Conservation (phyloP, 129 eudicot genomes). For the Lonicera japonica region DNA sequence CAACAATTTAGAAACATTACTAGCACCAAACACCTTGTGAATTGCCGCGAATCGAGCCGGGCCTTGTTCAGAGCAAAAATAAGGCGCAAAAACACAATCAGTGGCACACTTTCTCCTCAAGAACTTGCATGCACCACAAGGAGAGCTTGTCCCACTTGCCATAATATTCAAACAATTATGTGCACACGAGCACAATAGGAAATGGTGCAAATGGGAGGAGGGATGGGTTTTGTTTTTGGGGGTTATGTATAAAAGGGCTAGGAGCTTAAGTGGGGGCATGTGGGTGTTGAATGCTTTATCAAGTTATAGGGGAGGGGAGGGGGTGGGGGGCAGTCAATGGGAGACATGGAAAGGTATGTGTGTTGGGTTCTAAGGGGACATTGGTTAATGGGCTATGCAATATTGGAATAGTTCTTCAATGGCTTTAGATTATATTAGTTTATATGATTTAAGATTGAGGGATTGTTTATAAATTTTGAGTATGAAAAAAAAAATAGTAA, state of each 20-base stretch:
- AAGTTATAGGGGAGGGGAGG: too few relatives aligned
- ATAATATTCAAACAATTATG: slow-evolving; percentile 11
- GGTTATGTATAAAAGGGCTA: too few relatives aligned
- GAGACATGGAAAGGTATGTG: slow-evolving; percentile 62
- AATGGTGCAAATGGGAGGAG: slow-evolving; percentile 39
- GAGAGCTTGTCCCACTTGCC: slow-evolving; percentile 70
- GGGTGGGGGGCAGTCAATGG: slow-evolving; percentile 21
- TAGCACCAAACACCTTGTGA: slow-evolving; percentile 98
- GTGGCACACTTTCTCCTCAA: slow-evolving; percentile 86
- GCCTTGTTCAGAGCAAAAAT: slow-evolving; percentile 94
- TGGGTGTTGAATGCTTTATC: slow-evolving; percentile 30
- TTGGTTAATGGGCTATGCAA: slow-evolving; percentile 60
- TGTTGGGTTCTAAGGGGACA: slow-evolving; percentile 81
- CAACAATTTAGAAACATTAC: slow-evolving; percentile 80
- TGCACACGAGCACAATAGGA: slow-evolving; percentile 73
- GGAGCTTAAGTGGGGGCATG: background rate
- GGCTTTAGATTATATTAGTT: slow-evolving; percentile 7
- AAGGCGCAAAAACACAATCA: slow-evolving; percentile 90
- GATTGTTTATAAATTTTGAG: too few relatives aligned
- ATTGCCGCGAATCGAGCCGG: slow-evolving; percentile 95
- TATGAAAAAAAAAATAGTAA: too few relatives aligned
- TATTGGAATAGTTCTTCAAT: slow-evolving; percentile 22
- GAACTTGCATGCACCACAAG: slow-evolving; percentile 99
- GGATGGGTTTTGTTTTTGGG: background rate
- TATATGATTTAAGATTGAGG: background rate